These are phyloP conservation scores for Botrytis byssoidea DNA, from an alignment of 2,329 filamentous ascomycete species.

Conservation along the genomic window DNA sequence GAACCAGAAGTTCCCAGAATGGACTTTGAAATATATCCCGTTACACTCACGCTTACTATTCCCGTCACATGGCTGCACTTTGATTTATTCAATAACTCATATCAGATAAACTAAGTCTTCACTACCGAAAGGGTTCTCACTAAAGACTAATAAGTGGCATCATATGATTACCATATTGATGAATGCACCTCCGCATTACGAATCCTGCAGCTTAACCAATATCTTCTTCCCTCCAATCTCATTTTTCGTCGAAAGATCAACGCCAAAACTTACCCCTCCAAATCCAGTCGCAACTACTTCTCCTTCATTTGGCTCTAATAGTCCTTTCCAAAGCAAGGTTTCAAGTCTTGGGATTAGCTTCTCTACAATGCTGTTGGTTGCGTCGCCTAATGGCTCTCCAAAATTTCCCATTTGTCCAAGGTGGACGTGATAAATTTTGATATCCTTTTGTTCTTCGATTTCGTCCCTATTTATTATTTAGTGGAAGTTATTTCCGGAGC, in stretches of 20 bases:
- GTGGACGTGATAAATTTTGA: conserved; percentile 25
- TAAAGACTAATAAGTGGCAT: neutral
- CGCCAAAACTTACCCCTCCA: conserved; percentile 1
- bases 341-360: conserved; percentile 17
- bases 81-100: neutral
- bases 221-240: conserved; percentile 14
- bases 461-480: conserved; percentile 21
- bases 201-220: conserved; percentile 15
- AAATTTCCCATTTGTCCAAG: conserved; percentile 30
- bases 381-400: conserved; percentile 22
- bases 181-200: neutral
- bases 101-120: neutral
- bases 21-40: neutral
- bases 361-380: conserved; percentile 21
- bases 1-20: neutral
- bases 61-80: neutral
- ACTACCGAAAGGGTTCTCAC: neutral
- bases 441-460: conserved; percentile 24
- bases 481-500: neutral
- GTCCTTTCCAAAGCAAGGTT: conserved; percentile 3
- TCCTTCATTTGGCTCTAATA: conserved; percentile 4
- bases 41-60: neutral
- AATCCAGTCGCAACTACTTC: conserved; percentile 11
- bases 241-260: conserved; percentile 14
- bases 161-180: neutral